Evolutionary conservation across 257 asterid genomes (phyloP), one percentile per base, ranked within the genome.

Genomic region (Rauvolfia tetraphylla): DNA sequence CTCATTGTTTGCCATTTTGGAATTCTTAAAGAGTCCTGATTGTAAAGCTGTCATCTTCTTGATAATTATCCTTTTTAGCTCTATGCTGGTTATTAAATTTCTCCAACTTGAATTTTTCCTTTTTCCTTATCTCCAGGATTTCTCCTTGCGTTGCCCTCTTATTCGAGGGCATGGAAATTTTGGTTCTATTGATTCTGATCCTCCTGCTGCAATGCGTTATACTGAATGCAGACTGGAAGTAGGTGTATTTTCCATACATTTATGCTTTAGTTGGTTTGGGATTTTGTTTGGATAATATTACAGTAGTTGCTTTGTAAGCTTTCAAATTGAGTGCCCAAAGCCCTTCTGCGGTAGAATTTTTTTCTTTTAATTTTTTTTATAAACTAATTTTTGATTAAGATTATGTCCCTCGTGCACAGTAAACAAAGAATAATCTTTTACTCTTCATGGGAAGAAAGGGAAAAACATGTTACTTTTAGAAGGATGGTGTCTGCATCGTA

Each of bases 131-230:
- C 14, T 65, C 31, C 91, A 95, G 99, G 99, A 92, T 83, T 95
- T 95, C 87, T 95, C 99, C 51, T 84, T 95, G 90, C 96, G 99
- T 17, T 87, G 86, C 80, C 99, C 99, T 34, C 99, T 95, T 34
- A 91, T 95, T 77, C 92, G 92, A 15, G 99, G 99, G 71, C 99
- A 93, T 81, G 99, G 99, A 33, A 95, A 95, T 81, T 95, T 95
- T 82, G 99, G 99, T 68, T 95, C 98, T 71, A 90, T 95, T 62
- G 99, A 95, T 89, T 97, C 98, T 27, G 99, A 95, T 84, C 98
- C 99, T 85, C 89, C 99, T 75, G 99, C 99, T 14, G 99, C 99
- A 71, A 95, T 95, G 99, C 99, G 99, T 29, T 95, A 95, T 85
- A 95, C 98, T 57, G 99, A 95, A 82, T 95, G 99, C 84, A 86